Conservation (phyloP, 2,329 filamentous ascomycete genomes). For the Hypomyces perniciosus region DNA sequence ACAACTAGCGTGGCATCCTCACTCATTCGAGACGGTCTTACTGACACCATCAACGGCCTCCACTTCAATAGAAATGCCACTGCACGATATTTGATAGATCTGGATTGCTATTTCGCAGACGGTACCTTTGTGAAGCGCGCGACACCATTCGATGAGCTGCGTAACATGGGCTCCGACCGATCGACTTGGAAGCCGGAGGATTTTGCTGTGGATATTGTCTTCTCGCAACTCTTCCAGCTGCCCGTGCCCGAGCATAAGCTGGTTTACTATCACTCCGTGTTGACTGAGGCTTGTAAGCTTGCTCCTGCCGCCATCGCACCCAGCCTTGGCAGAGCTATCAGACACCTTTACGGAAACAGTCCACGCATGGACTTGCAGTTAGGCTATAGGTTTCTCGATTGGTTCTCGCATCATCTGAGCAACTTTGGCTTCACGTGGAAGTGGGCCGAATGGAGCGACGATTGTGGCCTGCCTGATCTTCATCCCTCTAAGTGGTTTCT, state of each 20-base stretch:
- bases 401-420: conserved; percentile 96
- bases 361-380: conserved; percentile 84
- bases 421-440: conserved; percentile 99
- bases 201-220: conserved; percentile 93
- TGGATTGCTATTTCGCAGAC: conserved; percentile 89
- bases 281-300: conserved; percentile 94
- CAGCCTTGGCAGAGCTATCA: conserved; percentile 85
- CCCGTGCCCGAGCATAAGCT: conserved; percentile 86
- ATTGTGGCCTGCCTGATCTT: conserved; percentile 68
- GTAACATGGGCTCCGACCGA: conserved; percentile 56
- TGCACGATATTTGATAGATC: conserved; percentile 84
- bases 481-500: conserved; percentile 94
- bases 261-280: conserved; percentile 91
- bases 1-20: conserved; percentile 71
- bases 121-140: conserved; percentile 90
- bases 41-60: conserved; percentile 90
- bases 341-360: conserved; percentile 79
- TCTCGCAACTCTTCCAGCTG: conserved; percentile 87
- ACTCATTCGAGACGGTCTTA: conserved; percentile 75
- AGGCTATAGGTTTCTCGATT: conserved; percentile 82
- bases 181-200: conserved; percentile 97
- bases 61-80: conserved; percentile 86
- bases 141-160: conserved; percentile 84
- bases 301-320: conserved; percentile 95
- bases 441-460: conserved; percentile 94